These are phyloP conservation scores for Scutellaria barbata DNA, from an alignment of 257 asterid species.

Conservation along the genomic window DNA sequence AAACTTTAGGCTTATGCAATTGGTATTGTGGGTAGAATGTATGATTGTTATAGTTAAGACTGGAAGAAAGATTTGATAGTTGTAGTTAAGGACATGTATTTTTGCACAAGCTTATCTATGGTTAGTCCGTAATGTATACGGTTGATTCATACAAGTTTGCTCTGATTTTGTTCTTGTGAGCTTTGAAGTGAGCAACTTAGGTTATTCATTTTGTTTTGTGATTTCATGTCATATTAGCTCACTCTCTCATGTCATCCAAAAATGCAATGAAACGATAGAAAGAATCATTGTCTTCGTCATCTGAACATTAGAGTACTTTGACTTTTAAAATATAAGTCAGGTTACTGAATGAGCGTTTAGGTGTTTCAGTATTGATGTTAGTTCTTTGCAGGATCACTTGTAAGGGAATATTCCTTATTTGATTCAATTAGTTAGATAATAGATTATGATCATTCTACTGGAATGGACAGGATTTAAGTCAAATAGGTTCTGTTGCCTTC, in stretches of 20 bases:
- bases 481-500: neutral
- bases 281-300: neutral
- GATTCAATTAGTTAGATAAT: neutral
- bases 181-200: slow-evolving; percentile 7
- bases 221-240: neutral
- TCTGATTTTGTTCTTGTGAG: slow-evolving; percentile 1
- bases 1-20: too few relatives aligned
- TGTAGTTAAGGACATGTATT: neutral
- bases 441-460: neutral
- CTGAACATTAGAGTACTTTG: neutral
- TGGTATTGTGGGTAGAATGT: too few relatives aligned
- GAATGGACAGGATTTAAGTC: neutral
- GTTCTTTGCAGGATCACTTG: neutral
- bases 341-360: neutral
- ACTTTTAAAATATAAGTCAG: neutral
- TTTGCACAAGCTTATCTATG: neutral
- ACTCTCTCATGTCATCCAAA: neutral
- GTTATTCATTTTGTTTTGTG: neutral
- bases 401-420: neutral
- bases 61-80: slow-evolving; percentile 8
- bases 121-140: neutral
- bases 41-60: slow-evolving; percentile 18
- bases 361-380: neutral
- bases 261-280: neutral
- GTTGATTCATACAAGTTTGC: neutral